These are phyloP conservation scores for Ustilago cynodontis DNA, from an alignment of 1,284 basidiomycete species.

Conservation along the genomic window DNA sequence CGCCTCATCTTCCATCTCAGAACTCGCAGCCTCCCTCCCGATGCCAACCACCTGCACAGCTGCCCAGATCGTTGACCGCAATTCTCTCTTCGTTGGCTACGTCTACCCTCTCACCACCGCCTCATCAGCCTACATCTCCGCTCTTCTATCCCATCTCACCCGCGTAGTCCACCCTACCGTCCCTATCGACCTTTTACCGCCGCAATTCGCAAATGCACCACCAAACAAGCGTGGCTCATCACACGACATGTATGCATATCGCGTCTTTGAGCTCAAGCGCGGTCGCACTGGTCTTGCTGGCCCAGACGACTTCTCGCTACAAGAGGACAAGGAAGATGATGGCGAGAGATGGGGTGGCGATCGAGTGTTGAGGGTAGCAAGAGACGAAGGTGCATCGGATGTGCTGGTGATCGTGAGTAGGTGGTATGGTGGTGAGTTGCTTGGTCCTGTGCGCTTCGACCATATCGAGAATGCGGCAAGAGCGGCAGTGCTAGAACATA, in stretches of 20 bases:
- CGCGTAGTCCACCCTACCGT: conserved; percentile 64
- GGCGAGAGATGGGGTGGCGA: conserved; percentile 66
- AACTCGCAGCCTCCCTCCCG: conserved; percentile 44
- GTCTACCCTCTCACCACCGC: conserved; percentile 60
- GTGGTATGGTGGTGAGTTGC: conserved; percentile 82
- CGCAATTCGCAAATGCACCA: conserved; percentile 54
- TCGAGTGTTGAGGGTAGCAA: conserved; percentile 53
- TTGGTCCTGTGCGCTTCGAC: conserved; percentile 79
- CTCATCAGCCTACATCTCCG: conserved; percentile 38
- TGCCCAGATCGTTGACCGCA: conserved; percentile 64
- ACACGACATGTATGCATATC: conserved; percentile 68
- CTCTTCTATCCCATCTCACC: conserved; percentile 60
- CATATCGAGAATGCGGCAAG: conserved; percentile 81
- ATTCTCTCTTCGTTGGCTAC: conserved; percentile 66
- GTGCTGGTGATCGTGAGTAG: conserved; percentile 66
- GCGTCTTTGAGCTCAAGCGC: conserved; percentile 61
- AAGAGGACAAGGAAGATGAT: conserved; percentile 65
- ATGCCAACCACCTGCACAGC: conserved; percentile 54
- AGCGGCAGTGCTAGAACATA: conserved; percentile 80
- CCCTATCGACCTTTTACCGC: conserved; percentile 52
- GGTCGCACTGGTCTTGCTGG: conserved; percentile 59
- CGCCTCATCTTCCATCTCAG: conserved; percentile 36
- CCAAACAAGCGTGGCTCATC: conserved; percentile 53
- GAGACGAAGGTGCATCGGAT: conserved; percentile 63
- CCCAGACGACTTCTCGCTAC: conserved; percentile 64